Base-by-base conservation (phyloP, 2,329 filamentous ascomycete genomes). In the Exophiala sp. region DNA sequence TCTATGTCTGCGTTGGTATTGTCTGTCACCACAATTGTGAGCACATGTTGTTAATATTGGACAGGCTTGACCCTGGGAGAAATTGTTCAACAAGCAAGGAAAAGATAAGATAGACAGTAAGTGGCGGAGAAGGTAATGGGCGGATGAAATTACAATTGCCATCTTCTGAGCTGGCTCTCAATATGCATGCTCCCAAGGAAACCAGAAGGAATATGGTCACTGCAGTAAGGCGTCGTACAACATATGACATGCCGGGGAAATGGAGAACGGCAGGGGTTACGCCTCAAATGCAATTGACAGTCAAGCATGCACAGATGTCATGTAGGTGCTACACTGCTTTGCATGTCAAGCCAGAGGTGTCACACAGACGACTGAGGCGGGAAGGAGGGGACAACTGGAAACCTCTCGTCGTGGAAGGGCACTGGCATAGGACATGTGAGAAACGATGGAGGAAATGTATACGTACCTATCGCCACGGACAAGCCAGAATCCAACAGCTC, bases 1-100 rank as follows among this genome's bases (percentile, higher is more conserved):
- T 87, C 84, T 9, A 75, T 66, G 68, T 95, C 86, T 23, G 90
- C 81, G 65, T 98, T 98, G n/a, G 93, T 97, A 66, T 95, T 97
- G 68, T 98, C 93, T 93, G 48, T 48, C 44, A 50, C 40, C 16
- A 19, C 29, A 21, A 11, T 8, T 16, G 42, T 50, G 11, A 50
- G 34, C 46, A 52, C 45, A 49, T 16, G 30, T n/a, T n/a, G 34
- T 19, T 16, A 18, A 37, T 11, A n/a, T n/a, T n/a, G n/a, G n/a
- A n/a, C n/a, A n/a, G n/a, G n/a, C 7, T 18, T 13, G 5, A 3
- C 5, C 19, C 3, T 8, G 19, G 13, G 18, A 19, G 34, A 16
- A 37, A 8, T 9, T 37, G 34, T 37, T 16, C 34, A 6, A 37
- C 14, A 19, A 19, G 34, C 11, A n/a, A 7, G 7, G 19, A 18